Base-by-base conservation (phyloP, 2,329 filamentous ascomycete species). In the Xylariaceae sp. region DNA sequence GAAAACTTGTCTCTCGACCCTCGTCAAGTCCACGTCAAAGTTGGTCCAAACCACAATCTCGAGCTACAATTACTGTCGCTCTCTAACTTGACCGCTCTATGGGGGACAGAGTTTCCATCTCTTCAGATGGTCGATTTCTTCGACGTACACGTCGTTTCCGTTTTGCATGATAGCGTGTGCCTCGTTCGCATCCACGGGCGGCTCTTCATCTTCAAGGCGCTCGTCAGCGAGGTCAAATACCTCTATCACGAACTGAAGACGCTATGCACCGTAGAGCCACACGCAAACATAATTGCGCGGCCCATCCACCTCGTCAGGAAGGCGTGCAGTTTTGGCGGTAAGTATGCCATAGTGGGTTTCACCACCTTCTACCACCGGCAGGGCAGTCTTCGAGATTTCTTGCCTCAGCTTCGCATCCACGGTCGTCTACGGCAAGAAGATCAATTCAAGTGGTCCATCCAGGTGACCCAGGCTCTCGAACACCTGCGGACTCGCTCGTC, bases 241-340 rank as follows among this genome's bases (percentile, higher is more conserved):
- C 74, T 87, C 33, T 87, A 87, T 66, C 82, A 86, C 63, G 85
- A 87, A 69, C 75, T 87, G 16, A 79, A 79, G 51, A 78, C 79
- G 21, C 77, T 87, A 2, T 78, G 86, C 50, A 76, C 70, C 24
- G 75, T 86, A 41, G 73, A 77, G 24, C 74, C 79, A 2, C 83
- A 87, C 64, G 73, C 75, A 2, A 81, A 83, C 67, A 72, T 87
- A 54, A 79, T 87, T 45, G 70, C 76, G 21, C 73, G 74, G 7
- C 85, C 85, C 8, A 70, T 74, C 6, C 80, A 85, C 56, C 69
- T 87, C 24, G 75, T 87, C 39, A 84, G 78, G 21, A 87, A 87
- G 65, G 74, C 71, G 50, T 82, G 80, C 65, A 74, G 75, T 17
- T 86, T 87, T 64, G 84, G 84, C 5, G 77, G 75, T 51, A 86